phyloP scores from a whole-genome alignment of 805 yeast species.

The Kluyveromyces siamensis region DNA sequence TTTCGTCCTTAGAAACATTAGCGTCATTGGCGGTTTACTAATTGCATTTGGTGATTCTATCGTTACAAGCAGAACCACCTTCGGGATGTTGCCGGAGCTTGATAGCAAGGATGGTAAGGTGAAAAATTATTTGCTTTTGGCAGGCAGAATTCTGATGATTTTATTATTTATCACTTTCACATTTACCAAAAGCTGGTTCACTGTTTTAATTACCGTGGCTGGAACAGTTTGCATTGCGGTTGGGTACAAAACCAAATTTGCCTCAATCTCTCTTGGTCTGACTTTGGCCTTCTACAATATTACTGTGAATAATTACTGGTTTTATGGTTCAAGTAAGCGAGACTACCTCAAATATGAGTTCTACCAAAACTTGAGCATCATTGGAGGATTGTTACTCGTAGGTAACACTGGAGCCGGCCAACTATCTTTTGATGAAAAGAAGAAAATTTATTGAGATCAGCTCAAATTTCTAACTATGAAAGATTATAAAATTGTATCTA shows the following conservation, averaged over 20 bases:
- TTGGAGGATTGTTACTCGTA: conserved; percentile 85
- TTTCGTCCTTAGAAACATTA: conserved; percentile 77
- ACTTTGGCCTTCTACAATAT: conserved; percentile 70
- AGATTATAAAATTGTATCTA: no score
- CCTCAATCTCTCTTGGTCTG: conserved; percentile 63
- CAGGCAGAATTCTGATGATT: conserved; percentile 81
- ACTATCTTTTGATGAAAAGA: conserved; percentile 88
- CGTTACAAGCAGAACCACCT: conserved; percentile 59
- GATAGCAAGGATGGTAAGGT: conserved; percentile 49
- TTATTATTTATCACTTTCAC: conserved; percentile 81
- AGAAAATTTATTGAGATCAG: conserved; percentile 60
- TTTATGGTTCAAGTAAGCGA: conserved; percentile 56
- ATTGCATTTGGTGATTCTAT: conserved; percentile 81
- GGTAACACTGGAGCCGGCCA: conserved; percentile 97
- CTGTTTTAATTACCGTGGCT: conserved; percentile 54
- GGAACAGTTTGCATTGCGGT: conserved; percentile 76
- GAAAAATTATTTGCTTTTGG: conserved; percentile 73
- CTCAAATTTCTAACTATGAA: no score
- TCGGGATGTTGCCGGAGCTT: conserved; percentile 40
- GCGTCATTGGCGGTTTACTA: conserved; percentile 86
- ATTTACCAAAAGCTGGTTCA: conserved; percentile 61
- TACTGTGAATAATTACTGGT: conserved; percentile 84
- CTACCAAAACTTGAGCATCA: conserved; percentile 88
- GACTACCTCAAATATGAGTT: conserved; percentile 88
- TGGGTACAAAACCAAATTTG: conserved; percentile 87